These are phyloP conservation scores for Fusarium pseudocircinatum DNA, from an alignment of 2,329 filamentous ascomycete species.

Conservation along the genomic window DNA sequence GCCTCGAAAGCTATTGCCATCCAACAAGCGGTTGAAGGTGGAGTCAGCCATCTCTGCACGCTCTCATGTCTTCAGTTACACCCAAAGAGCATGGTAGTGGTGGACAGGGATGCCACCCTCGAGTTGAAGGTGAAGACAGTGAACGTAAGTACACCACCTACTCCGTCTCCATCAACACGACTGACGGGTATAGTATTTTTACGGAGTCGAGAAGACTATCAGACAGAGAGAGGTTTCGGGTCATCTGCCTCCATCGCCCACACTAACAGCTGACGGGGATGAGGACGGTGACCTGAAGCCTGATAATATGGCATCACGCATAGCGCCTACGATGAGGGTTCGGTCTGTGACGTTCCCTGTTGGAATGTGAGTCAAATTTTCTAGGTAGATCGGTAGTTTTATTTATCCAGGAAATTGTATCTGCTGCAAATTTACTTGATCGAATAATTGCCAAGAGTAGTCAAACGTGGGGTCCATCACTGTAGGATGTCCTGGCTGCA, in stretches of 20 bases:
- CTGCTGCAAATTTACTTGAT: conserved; percentile 16
- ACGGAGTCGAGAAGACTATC: conserved; percentile 2
- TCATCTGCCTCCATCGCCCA: neutral
- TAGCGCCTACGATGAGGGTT: neutral
- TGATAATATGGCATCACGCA: conserved; percentile 17
- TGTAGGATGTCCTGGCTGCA: neutral
- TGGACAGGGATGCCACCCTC: conserved; percentile 5
- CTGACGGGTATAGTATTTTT: neutral
- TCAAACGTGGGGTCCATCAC: conserved; percentile 11
- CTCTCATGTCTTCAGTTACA: conserved; percentile 5
- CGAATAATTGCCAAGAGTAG: conserved; percentile 13
- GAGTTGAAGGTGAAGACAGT: conserved; percentile 13
- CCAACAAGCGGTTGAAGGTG: conserved; percentile 4
- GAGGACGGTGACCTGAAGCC: conserved; percentile 10
- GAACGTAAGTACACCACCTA: neutral
- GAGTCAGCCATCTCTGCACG: conserved; percentile 14
- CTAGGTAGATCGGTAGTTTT: neutral
- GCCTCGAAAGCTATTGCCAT: neutral
- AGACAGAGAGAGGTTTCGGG: neutral
- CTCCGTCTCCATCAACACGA: accelerated
- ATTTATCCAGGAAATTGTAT: conserved; percentile 5
- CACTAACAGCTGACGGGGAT: neutral
- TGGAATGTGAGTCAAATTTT: neutral
- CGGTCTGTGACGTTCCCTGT: conserved; percentile 6
- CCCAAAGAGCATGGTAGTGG: conserved; percentile 2